Base-by-base conservation (phyloP, 2,329 filamentous ascomycete genomes). In the Proliferodiscus dingleyae region DNA sequence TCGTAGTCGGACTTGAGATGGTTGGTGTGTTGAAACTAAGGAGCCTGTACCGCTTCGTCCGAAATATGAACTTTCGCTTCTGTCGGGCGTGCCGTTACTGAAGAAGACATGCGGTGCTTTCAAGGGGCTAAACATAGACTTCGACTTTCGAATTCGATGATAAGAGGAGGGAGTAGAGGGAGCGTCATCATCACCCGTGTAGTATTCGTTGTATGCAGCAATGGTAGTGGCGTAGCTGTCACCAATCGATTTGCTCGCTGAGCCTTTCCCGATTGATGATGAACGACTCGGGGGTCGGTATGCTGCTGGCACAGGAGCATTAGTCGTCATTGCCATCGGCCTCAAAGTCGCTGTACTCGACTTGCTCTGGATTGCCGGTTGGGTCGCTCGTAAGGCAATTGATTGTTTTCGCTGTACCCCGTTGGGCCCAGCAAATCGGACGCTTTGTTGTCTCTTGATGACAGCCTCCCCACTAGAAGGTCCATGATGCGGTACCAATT, bases 61-160 rank as follows among this genome's bases (percentile, higher is more conserved):
- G 16, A 32, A 26, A 24, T 43, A 52, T 15, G 41, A 45, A 22
- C 45, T 53, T n/a, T 49, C 41, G 9, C 33, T 30, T 28, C 47
- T 45, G 11, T 54, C 49, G 5, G 59, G 57, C 3, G 52, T 60
- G 9, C 56, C 59, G 45, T 63, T 63, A 13, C 54, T 58, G 37
- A 61, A 62, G 30, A 55, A 57, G 8, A 62, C 50, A 38, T 43
- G 54, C 5, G 60, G 53, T 5, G 45, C 49, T 51, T 40, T 60
- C 18, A 9, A 50, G 50, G 33, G 65, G 51, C 43, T 68, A 49
- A 75, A 69, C 73, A 80, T 74, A 0, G 78, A 81, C 47, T 67
- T 73, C 1, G 77, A 77, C 55, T 73, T 77, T 34, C 75, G 74
- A 33, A 81, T 61, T 22, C 66, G 70, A 37, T 71, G 68, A 52